A percentile compares a stretch with the other conserved stretches of the same genome.
These are phyloP conservation scores for Pseudofabraea citricarpa DNA, from an alignment of 2,329 filamentous ascomycete species.

Conservation along the genomic window DNA sequence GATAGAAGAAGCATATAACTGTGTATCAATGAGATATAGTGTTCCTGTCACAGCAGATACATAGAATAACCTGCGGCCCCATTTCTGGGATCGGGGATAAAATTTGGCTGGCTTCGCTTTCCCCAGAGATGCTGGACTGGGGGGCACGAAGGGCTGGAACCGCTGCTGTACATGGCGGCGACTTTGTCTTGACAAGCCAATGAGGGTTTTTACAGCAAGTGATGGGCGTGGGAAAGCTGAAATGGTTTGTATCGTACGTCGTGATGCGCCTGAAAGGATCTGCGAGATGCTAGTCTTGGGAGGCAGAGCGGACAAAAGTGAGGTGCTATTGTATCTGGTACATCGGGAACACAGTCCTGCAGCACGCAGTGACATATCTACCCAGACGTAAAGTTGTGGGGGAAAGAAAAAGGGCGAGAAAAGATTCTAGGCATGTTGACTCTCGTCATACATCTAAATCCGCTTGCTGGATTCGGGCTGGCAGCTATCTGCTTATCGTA, in stretches of 20 bases:
- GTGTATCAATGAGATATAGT: conserved; percentile 64
- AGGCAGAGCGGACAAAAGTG: neutral
- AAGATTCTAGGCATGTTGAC: no score
- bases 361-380: conserved; percentile 24
- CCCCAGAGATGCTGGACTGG: conserved; percentile 73
- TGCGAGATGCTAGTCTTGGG: neutral
- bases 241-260: neutral
- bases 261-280: neutral
- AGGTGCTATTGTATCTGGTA: conserved; percentile 7
- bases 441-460: no score
- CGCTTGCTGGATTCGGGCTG: no score
- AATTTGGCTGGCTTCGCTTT: conserved; percentile 65
- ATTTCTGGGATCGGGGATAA: conserved; percentile 67
- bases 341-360: conserved; percentile 17
- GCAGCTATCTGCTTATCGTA: no score
- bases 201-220: no score
- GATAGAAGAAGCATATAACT: conserved; percentile 74
- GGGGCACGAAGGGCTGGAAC: conserved; percentile 67
- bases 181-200: conserved; percentile 4
- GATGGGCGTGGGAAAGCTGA: conserved; percentile 3
- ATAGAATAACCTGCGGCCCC: conserved; percentile 68
- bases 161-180: conserved; percentile 28
- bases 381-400: neutral
- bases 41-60: conserved; percentile 53
- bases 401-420: neutral